Base-by-base conservation (phyloP, 306 rosid species). In the Carpinus viminea region DNA sequence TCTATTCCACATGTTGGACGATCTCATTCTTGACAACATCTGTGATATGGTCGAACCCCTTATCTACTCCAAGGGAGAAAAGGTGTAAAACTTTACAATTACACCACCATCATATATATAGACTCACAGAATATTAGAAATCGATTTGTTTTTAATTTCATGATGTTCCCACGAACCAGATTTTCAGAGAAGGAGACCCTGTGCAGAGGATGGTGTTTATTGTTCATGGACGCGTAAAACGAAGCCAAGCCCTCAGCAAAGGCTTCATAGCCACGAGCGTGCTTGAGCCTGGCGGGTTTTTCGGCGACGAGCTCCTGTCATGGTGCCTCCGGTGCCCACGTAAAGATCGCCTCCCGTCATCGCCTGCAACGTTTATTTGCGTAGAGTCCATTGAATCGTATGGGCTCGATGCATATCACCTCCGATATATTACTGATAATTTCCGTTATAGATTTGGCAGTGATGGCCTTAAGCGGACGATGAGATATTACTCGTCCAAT, bases 121-220 rank as follows among this genome's bases (percentile, higher is more conserved):
- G 1, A 41, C 8, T 38, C 43, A 41, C 9, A 28, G 45, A 50
- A 5, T 15, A 21, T 5, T n/a, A 12, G 8, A 11, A 70, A 70
- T 21, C 13, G 1, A 17, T 15, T 15, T 2, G 4, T 3, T 0
- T 50, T 20, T 20, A 45, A 3, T 9, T 70, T 24, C 1, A 7
- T 43, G 31, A 2, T 24, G 0, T 36, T 41, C 17, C 9, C 0
- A 34, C 12, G 59, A 41, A 5, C 52, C 68, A 85, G 89, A 69
- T 85, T 41, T 47, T 79, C 3, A 82, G 86, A 82, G 89, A 85
- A 79, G 89, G 89, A 61, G 86, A 79, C 12, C 82, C 84, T 31
- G 83, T 82, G 24, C 84, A 73, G 55, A 82, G 86, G 46, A 85
- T 82, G 84, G 69, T 82, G 57, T 82, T 85, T 72, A 46, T 82